Evolutionary conservation across 208 protist genomes (phyloP), one percentile per base, ranked within the genome.

Genomic region (Endotrypanum monterogeii): DNA sequence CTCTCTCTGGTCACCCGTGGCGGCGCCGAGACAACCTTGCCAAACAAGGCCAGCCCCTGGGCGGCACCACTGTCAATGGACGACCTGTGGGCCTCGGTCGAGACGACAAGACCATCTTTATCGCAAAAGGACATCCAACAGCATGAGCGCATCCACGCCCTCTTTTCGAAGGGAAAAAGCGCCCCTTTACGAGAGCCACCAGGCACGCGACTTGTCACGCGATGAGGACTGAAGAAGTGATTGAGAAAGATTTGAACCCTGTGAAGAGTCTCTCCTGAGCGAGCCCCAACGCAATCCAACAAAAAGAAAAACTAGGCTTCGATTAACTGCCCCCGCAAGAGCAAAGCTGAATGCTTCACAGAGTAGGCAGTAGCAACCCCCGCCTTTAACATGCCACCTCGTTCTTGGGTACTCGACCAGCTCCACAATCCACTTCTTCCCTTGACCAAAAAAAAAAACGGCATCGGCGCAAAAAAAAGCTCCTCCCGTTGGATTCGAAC

Each of bases 71-170:
- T 96, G 67, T 81, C 78, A 35, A 68, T 83, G 50, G 84, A 84
- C n/a, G 89, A 94, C 72, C 56, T 96, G 30, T 71, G 71, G 57
- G 58, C 71, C 56, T 86, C 92, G 46, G 63, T 94, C 56, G 76
- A 66, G 52, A 71, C 80, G 35, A 89, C 82, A 35, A 80, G 90
- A 12, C 89, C 90, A 28, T 91, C 89, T 50, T 78, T 96, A 48
- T 86, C 84, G 14, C 70, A 61, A 39, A 82, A 82, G 61, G 89
- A 96, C 73, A 84, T 96, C 70, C 66, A 71, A 16, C 84, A 85
- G 67, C 84, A 92, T 54, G 72, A 89, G 66, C 82, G 89, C 75
- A 94, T 96, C 54, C 89, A 93, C 76, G 76, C 60, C 39, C 62
- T 92, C 9, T 94, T 96, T 74, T 87, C 75, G 20, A 82, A 83